Conservation (phyloP, 345 rosid species). For the Angophora floribunda region DNA sequence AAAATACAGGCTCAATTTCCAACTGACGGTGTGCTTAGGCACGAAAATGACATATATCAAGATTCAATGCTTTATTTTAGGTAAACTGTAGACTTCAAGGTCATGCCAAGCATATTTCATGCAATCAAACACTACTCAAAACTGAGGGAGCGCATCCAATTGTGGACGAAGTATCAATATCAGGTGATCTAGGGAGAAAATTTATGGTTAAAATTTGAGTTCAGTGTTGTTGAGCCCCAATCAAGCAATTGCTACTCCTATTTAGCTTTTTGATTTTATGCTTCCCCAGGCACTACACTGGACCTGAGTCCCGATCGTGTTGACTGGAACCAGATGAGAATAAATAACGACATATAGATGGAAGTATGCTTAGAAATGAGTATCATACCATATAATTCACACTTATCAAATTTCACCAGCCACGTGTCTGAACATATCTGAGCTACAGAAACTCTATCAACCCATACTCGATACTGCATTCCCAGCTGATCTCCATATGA, state of each 20-base stretch:
- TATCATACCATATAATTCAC: conserved; percentile 64
- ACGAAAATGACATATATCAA: neutral
- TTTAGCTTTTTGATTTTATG: neutral
- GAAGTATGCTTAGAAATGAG: neutral
- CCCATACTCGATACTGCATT: conserved; percentile 45
- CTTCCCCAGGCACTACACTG: neutral
- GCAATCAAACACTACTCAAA: neutral
- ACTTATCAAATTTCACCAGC: conserved; percentile 66
- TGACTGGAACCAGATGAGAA: neutral
- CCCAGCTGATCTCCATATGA: conserved; percentile 55
- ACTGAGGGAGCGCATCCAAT: too few species aligned
- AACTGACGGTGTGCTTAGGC: neutral
- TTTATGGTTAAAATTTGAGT: neutral
- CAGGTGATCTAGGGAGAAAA: neutral
- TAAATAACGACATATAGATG: neutral
- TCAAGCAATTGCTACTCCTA: neutral
- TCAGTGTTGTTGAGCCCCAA: neutral
- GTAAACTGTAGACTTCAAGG: neutral
- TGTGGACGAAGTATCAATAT: neutral
- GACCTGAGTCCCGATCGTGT: neutral
- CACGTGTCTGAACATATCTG: conserved; percentile 55
- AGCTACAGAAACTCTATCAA: conserved; percentile 47
- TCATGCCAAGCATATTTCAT: neutral
- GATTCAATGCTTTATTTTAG: neutral
- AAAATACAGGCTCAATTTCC: neutral